Evolutionary conservation across 345 rosid genomes (phyloP), one percentile per base, ranked within the genome.

Genomic region (Gossypium ekmanianum): DNA sequence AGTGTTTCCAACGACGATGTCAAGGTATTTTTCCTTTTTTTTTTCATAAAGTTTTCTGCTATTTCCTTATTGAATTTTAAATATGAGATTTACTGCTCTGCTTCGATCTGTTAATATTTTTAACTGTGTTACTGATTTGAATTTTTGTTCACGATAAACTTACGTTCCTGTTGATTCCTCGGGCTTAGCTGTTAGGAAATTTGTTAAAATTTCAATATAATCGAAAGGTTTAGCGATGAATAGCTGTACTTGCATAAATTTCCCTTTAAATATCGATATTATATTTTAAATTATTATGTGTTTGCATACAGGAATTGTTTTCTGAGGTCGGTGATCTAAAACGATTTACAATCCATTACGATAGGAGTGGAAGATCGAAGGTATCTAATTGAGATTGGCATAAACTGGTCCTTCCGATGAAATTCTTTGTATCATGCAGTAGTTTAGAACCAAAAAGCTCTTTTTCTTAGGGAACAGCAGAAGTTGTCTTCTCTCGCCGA

Each of bases 291-390:
- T 9, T 9, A 55, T 64, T 9, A 17, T 29, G 17, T 43, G 17
- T 18, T 65, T 68, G 22, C 73, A 52, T 77, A 61, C 84, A 92
- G 99, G 97, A 90, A 69, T 82, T 93, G 65, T 95, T 93, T 71
- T 77, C 96, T 27, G 98, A 95, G 81, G 98, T 93, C 1, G 98
- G 99, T 44, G 99, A 95, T 67, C 77, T 95, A 83, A 95, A 95
- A 81, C 94, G 96, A 17, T 86, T 85, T 74, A 57, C 92, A 2
- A 79, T 95, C 74, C 98, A 93, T 79, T 93, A 91, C 57, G 98
- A 95, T 65, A 84, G 93, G 85, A 91, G 98, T 63, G 98, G 99
- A 76, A 90, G 99, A 90, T 95, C 98, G 70, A 90, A 91, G 99
- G 98, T 94, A 93, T 75, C 76, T 79, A 81, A 76, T 81, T 78